phyloP scores from a whole-genome alignment of 2,329 filamentous ascomycete genomes.

The Colletotrichum lini region DNA sequence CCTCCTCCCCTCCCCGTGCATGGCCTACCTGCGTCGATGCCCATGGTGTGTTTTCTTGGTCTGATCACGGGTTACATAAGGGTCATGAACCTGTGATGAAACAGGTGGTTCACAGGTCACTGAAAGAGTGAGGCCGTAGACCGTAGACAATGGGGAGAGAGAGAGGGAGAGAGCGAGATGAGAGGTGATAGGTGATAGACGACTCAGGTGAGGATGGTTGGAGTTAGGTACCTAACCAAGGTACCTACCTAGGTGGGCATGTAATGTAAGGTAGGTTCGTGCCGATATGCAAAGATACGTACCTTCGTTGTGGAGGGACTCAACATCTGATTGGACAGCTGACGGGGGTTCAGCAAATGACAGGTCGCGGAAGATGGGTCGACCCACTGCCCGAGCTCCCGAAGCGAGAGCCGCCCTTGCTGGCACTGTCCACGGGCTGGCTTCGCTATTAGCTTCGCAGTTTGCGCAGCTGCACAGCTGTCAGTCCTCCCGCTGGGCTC shows the following conservation, averaged over 20 bases:
- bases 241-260: too few species aligned
- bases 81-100: slow-evolving; percentile 33
- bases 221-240: too few species aligned
- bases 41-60: neutral
- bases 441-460: neutral
- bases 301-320: neutral
- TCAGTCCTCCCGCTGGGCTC: neutral
- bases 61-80: slow-evolving; percentile 18
- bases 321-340: neutral
- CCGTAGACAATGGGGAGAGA: neutral
- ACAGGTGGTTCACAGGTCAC: slow-evolving; percentile 32
- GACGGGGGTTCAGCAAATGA: slow-evolving; percentile 30
- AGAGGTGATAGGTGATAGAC: neutral
- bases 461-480: neutral
- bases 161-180: neutral
- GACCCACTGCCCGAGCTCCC: slow-evolving; percentile 34
- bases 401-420: slow-evolving; percentile 32
- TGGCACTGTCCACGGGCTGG: slow-evolving; percentile 29
- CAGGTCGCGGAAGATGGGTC: neutral
- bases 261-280: slow-evolving; percentile 1
- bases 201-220: too few species aligned
- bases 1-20: slow-evolving; percentile 1
- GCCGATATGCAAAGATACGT: neutral
- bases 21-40: slow-evolving; percentile 38
- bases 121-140: neutral